Conservation (phyloP, 1,284 basidiomycete genomes). For the Nidula niveotomentosa region DNA sequence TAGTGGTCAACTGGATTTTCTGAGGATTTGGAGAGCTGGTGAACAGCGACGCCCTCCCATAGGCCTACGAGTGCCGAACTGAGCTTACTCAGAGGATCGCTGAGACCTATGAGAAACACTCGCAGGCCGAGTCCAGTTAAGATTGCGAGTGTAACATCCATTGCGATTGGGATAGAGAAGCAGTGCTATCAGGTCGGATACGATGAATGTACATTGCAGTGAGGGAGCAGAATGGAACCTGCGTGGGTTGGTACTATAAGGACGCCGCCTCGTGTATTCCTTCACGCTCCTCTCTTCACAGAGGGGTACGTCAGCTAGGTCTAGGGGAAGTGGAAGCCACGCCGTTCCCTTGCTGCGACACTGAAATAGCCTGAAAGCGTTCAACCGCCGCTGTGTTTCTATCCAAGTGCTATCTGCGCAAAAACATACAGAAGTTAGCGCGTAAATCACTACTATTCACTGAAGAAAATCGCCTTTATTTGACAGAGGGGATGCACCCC, state of each 20-base stretch:
- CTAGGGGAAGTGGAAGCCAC: neutral
- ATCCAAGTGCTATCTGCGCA: too few relatives aligned
- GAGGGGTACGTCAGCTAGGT: conserved; percentile 3
- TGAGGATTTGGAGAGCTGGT: conserved; percentile 26
- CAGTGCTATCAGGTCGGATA: conserved; percentile 10
- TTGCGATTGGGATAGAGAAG: conserved; percentile 18
- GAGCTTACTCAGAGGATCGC: conserved; percentile 15
- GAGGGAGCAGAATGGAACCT: conserved; percentile 15
- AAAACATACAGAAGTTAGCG: too few relatives aligned
- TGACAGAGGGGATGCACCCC: too few relatives aligned
- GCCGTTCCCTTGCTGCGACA: neutral
- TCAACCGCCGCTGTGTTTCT: too few relatives aligned
- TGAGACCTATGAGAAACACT: conserved; percentile 20
- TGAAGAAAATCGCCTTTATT: too few relatives aligned
- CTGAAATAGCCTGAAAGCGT: too few relatives aligned
- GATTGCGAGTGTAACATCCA: conserved; percentile 39
- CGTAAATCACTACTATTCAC: too few relatives aligned
- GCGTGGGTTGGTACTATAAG: conserved; percentile 18
- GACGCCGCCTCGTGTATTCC: conserved; percentile 20
- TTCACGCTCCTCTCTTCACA: neutral
- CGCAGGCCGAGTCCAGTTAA: conserved; percentile 40
- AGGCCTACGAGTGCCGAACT: conserved; percentile 32
- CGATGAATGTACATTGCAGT: conserved; percentile 22
- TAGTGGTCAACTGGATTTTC: conserved; percentile 30
- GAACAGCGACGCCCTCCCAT: conserved; percentile 39